phyloP scores from a whole-genome alignment of 192 early-diverging fungal species.

The Coemansia sp. region DNA sequence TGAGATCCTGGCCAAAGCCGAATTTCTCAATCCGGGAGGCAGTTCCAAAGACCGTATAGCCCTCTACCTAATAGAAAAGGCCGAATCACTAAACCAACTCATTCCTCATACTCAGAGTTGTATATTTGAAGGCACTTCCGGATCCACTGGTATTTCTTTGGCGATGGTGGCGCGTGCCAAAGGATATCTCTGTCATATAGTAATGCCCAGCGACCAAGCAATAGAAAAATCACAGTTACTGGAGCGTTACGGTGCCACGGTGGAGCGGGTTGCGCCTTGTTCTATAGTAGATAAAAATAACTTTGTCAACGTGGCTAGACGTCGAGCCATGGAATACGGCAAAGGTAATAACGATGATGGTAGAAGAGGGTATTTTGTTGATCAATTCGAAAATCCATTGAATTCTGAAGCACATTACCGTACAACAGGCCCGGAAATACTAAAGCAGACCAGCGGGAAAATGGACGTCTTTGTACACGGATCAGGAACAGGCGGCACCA shows the following conservation, averaged over 20 bases:
- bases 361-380: conserved; percentile 71
- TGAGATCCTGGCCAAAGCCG: conserved; percentile 70
- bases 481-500: conserved; percentile 88
- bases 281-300: conserved; percentile 89
- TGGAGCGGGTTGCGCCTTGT: conserved; percentile 88
- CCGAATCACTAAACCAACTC: conserved; percentile 69
- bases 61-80: conserved; percentile 76
- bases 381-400: conserved; percentile 93
- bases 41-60: conserved; percentile 94
- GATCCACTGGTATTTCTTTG: conserved; percentile 93
- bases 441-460: conserved; percentile 56
- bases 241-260: conserved; percentile 77
- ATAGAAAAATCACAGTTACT: conserved; percentile 86
- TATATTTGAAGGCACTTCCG: conserved; percentile 94
- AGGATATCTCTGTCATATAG: conserved; percentile 91
- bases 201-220: conserved; percentile 95
- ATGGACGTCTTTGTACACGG: conserved; percentile 89
- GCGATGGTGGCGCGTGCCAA: conserved; percentile 86
- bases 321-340: conserved; percentile 68
- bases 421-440: conserved; percentile 89
- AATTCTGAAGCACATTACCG: conserved; percentile 80
- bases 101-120: conserved; percentile 71
- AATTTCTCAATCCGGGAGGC: conserved; percentile 92
- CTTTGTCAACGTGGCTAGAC: conserved; percentile 87
- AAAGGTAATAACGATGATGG: neutral